These are phyloP conservation scores for Fusarium irregulare DNA, from an alignment of 2,329 filamentous ascomycete genomes.

Conservation along the genomic window DNA sequence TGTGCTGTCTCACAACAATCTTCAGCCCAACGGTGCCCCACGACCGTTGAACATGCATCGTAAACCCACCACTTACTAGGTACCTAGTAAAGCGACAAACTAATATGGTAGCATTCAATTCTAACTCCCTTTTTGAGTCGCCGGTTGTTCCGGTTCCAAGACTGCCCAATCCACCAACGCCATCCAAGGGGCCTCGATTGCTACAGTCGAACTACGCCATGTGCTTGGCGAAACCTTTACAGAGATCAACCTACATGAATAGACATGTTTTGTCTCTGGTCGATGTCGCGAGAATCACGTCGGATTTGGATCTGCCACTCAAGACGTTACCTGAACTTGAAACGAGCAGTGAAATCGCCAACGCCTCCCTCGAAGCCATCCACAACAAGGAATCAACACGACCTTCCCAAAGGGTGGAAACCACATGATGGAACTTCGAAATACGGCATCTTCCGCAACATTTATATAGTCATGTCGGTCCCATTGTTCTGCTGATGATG, in stretches of 20 bases:
- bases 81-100: background rate
- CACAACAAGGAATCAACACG: background rate
- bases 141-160: conserved; percentile 26
- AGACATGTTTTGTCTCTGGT: conserved; percentile 33
- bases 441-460: conserved; percentile 30
- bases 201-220: conserved; percentile 20
- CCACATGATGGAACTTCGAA: background rate
- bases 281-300: conserved; percentile 23
- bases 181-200: conserved; percentile 19
- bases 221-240: conserved; percentile 18
- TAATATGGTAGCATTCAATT: background rate
- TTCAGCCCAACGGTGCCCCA: background rate
- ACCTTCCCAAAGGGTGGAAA: background rate
- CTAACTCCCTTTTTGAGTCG: background rate
- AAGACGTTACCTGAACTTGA: background rate
- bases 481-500: conserved; percentile 29
- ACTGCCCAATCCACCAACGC: conserved; percentile 24
- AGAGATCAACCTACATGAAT: conserved; percentile 19
- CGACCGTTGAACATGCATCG: background rate
- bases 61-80: background rate
- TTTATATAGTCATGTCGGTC: conserved; percentile 38
- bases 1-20: conserved; percentile 3
- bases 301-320: background rate
- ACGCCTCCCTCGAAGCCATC: background rate
- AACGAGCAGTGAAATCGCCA: background rate